Evolutionary conservation across 2,329 filamentous ascomycete genomes (phyloP).

Genomic region (Pseudogymnoascus sp.): DNA sequence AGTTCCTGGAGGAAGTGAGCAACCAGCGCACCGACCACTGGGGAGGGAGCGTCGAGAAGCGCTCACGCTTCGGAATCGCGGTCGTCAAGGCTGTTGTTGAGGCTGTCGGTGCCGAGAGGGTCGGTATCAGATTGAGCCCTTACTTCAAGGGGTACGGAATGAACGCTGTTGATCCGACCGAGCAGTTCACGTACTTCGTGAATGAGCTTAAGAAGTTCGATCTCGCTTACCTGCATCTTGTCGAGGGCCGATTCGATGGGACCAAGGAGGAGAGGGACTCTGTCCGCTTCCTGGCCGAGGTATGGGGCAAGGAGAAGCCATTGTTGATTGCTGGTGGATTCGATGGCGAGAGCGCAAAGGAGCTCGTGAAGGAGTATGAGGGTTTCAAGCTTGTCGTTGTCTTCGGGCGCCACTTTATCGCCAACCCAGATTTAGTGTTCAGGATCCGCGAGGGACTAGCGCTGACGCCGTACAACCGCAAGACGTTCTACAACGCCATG

Average conservation of each 20-base stretch:
- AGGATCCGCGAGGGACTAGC: slow-evolving; percentile 27
- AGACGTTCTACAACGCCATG: slow-evolving; percentile 30
- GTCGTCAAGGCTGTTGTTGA: slow-evolving; percentile 44
- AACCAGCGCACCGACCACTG: slow-evolving; percentile 50
- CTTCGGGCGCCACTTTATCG: slow-evolving; percentile 40
- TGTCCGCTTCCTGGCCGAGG: slow-evolving; percentile 34
- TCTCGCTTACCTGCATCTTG: slow-evolving; percentile 48
- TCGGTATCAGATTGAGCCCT: slow-evolving; percentile 53
- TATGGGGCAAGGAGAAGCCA: slow-evolving; percentile 38
- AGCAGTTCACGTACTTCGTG: slow-evolving; percentile 41
- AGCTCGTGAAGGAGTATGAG: slow-evolving; percentile 29
- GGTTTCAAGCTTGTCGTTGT: slow-evolving; percentile 33
- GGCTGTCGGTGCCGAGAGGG: slow-evolving; percentile 44
- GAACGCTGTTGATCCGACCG: slow-evolving; percentile 37
- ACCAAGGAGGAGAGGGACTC: slow-evolving; percentile 31
- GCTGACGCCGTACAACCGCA: slow-evolving; percentile 36
- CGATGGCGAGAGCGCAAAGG: slow-evolving; percentile 33
- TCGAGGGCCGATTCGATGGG: slow-evolving; percentile 46
- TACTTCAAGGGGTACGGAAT: slow-evolving; percentile 54
- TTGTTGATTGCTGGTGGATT: slow-evolving; percentile 47
- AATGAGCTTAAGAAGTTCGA: slow-evolving; percentile 31
- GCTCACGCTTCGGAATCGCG: slow-evolving; percentile 45
- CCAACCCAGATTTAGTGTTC: slow-evolving; percentile 37
- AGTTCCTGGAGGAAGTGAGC: slow-evolving; percentile 48
- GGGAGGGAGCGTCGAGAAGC: slow-evolving; percentile 42